Evolutionary conservation across 208 protist genomes (phyloP).

Genomic region (Leishmania arabica): DNA sequence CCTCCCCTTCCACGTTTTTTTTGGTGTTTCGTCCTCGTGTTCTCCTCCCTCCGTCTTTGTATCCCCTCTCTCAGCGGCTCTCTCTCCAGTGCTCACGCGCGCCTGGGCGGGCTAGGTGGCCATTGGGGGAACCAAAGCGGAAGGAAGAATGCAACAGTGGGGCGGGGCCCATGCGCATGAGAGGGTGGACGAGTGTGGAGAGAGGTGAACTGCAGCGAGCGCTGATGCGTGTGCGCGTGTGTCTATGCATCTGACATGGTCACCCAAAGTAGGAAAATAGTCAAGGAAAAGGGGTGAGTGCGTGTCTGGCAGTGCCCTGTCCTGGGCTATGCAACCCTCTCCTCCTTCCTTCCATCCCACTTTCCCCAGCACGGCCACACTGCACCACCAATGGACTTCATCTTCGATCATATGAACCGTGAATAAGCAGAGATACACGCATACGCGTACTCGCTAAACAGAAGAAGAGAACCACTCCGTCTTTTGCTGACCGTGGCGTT

Average conservation of each 20-base stretch:
- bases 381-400: background rate
- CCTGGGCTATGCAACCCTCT: background rate
- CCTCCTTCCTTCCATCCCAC: background rate
- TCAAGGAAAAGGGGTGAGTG: background rate
- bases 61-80: background rate
- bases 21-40: background rate
- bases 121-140: background rate
- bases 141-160: too few species aligned
- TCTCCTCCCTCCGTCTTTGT: background rate
- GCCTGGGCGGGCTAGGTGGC: background rate
- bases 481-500: background rate
- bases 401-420: background rate
- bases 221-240: too few species aligned
- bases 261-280: background rate
- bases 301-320: constrained; percentile 7
- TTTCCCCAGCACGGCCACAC: background rate
- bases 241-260: background rate
- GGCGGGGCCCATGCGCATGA: background rate
- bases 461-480: background rate
- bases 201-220: background rate
- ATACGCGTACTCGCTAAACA: background rate
- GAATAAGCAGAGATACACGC: background rate
- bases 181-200: background rate
- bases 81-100: background rate
- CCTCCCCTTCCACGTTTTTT: background rate